Percentiles rank a stretch among this genome's conserved stretches.
Conservation (phyloP, 73 alveolate species). For the Paramecium bursaria region DNA sequence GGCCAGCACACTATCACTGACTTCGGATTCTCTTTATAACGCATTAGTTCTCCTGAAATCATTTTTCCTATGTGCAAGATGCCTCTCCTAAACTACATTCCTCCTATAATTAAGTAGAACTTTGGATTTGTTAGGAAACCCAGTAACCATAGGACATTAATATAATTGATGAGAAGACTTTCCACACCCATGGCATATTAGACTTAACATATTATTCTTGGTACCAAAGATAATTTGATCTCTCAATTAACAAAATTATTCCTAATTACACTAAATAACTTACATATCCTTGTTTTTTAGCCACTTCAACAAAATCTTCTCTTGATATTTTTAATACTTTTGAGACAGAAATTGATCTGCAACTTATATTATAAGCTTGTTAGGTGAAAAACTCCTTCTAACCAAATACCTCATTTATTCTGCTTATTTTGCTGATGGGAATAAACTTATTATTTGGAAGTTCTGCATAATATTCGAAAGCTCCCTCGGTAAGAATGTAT, state of each 20-base stretch:
- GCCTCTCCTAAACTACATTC: neutral
- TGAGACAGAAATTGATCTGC: slow-evolving; percentile 13
- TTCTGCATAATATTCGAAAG: slow-evolving; percentile 12
- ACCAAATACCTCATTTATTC: slow-evolving; percentile 43
- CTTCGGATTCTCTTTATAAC: neutral
- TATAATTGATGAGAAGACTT: slow-evolving; percentile 20
- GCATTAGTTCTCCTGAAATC: neutral
- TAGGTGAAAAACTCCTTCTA: slow-evolving; percentile 2
- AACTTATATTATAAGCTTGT: neutral
- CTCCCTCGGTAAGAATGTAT: slow-evolving; percentile 47
- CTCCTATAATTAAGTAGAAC: neutral
- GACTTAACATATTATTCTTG: neutral
- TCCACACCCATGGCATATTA: slow-evolving; percentile 28
- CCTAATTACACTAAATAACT: neutral
- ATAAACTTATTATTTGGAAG: slow-evolving; percentile 11
- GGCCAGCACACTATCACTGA: slow-evolving; percentile 16
- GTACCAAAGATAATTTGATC: slow-evolving; percentile 1
- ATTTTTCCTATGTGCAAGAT: neutral
- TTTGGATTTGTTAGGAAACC: slow-evolving; percentile 42
- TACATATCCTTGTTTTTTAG: slow-evolving; percentile 36
- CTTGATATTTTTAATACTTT: slow-evolving; percentile 42
- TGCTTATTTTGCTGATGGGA: neutral
- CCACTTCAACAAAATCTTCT: neutral
- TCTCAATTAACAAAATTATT: slow-evolving; percentile 39
- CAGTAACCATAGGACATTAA: slow-evolving; percentile 58